A percentile compares a stretch with the other conserved stretches of the same genome.
Evolutionary conservation across 352 stramenopile species (phyloP).

Genomic region (Pythium pyrilobum): DNA sequence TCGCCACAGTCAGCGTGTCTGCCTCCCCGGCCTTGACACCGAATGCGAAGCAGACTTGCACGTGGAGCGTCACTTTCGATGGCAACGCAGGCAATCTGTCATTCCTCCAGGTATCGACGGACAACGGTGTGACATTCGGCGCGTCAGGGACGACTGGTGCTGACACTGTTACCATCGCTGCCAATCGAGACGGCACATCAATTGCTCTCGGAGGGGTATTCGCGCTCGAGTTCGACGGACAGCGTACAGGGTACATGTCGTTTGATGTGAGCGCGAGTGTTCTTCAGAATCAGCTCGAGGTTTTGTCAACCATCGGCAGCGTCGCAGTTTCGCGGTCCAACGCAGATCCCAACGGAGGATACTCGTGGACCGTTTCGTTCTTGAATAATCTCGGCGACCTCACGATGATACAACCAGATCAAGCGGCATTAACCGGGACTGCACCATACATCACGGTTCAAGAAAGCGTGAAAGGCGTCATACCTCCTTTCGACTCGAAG

Average conservation of each 20-base stretch:
- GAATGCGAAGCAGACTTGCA: constrained; percentile 69
- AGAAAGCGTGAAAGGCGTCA: constrained; percentile 64
- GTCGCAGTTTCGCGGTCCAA: constrained; percentile 84
- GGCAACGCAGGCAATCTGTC: constrained; percentile 87
- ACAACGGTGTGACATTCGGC: constrained; percentile 32
- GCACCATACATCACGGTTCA: constrained; percentile 72
- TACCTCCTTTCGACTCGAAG: constrained; percentile 91
- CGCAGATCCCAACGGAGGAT: constrained; percentile 90
- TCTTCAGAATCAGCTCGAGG: constrained; percentile 87
- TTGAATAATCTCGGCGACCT: constrained; percentile 88
- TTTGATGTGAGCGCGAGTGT: constrained; percentile 86
- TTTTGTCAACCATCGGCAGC: constrained; percentile 82
- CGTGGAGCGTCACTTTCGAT: constrained; percentile 92
- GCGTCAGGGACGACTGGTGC: constrained; percentile 23
- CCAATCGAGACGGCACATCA: constrained; percentile 46
- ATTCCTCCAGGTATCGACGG: constrained; percentile 45
- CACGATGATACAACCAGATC: constrained; percentile 67
- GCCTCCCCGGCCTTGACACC: constrained; percentile 28
- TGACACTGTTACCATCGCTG: constrained; percentile 46
- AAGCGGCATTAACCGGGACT: constrained; percentile 85
- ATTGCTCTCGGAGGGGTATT: constrained; percentile 69
- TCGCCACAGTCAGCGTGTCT: constrained; percentile 88
- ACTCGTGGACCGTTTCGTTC: constrained; percentile 93
- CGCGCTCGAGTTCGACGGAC: constrained; percentile 81
- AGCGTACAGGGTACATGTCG: constrained; percentile 89